Evolutionary conservation across 352 stramenopile species (phyloP).

Genomic region (Globisporangium parvum): DNA sequence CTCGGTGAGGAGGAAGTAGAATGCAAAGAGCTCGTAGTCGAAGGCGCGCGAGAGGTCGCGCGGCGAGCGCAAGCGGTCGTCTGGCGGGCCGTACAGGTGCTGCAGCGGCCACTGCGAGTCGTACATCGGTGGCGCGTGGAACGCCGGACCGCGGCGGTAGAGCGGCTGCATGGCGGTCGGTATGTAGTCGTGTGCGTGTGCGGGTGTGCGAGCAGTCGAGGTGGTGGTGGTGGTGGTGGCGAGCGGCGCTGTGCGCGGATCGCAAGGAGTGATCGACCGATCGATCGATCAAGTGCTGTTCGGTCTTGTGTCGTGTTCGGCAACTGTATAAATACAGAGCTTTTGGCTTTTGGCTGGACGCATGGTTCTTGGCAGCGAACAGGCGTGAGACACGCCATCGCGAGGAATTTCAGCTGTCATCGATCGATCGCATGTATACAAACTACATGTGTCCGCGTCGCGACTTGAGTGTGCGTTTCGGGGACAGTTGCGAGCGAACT

Average conservation of each 20-base stretch:
- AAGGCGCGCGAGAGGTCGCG: slow-evolving; percentile 34
- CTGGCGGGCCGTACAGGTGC: slow-evolving; percentile 43
- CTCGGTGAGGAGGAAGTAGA: slow-evolving; percentile 77
- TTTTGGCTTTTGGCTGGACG: too few species aligned
- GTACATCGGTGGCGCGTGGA: slow-evolving; percentile 30
- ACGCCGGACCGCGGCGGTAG: slow-evolving; percentile 54
- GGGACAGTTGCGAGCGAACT: too few species aligned
- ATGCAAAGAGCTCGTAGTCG: slow-evolving; percentile 66
- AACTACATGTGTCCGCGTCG: too few species aligned
- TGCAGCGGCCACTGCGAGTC: slow-evolving; percentile 22
- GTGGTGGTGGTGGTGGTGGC: background rate
- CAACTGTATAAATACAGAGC: too few species aligned
- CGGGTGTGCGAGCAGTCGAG: background rate
- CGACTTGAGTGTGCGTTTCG: too few species aligned
- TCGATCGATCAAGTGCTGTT: too few species aligned
- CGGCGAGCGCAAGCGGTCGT: slow-evolving; percentile 24
- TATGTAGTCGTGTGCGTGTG: slow-evolving; percentile 6
- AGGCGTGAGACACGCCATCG: too few species aligned
- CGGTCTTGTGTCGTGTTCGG: too few species aligned
- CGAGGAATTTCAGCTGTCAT: too few species aligned
- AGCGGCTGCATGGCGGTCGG: slow-evolving; percentile 36
- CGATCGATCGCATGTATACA: too few species aligned
- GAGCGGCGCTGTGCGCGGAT: background rate
- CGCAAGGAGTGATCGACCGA: too few species aligned
- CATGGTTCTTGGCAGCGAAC: too few species aligned